Base-by-base conservation (phyloP, 768 basidiomycete genomes). In the Naematelia encephala region DNA sequence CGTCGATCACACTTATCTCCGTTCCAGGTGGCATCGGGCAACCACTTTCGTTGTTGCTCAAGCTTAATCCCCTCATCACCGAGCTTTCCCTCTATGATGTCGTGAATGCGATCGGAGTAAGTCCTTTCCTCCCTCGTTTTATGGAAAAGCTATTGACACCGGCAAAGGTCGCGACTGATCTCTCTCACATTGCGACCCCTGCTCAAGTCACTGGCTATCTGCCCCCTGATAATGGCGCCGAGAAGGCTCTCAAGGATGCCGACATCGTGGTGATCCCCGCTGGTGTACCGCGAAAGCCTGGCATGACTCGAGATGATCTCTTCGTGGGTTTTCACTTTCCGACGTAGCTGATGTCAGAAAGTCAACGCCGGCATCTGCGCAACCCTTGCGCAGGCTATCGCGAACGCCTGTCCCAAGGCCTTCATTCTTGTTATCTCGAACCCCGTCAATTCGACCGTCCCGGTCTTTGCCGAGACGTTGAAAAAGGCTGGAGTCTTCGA, bases 211-310 rank as follows among this genome's bases (percentile, higher is more conserved):
- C 84, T 70, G 68, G 77, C 63, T 67, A 61, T 60, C 60, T 76
- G 47, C 72, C 74, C 30, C 57, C 73, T 19, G 69, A 74, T 62
- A 67, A 67, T 30, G 72, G 69, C 27, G 72, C 72, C 27, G 69
- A 73, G 61, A 62, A 60, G 70, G 92, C 96, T 19, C 84, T 99
- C 60, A 86, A 90, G 60, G 93, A 87, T 63, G 88, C 84, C 59
- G 82, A 97, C 79, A 89, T 98, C 63, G 87, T 98, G 66, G 89
- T 98, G 64, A 96, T 98, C 76, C 96, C 96, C 59, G 96, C 96
- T 80, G 96, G 96, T 84, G 94, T 99, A 62, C 96, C 96, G 66
- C 84, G 96, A 78, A 99, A 99, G 86, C 91, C 92, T 74, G 71
- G 69, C 43, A 60, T 72, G 68, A 73, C 73, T 64, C 75, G 78